Conservation (phyloP, 2,329 filamentous ascomycete species). For the Fusarium sp. region DNA sequence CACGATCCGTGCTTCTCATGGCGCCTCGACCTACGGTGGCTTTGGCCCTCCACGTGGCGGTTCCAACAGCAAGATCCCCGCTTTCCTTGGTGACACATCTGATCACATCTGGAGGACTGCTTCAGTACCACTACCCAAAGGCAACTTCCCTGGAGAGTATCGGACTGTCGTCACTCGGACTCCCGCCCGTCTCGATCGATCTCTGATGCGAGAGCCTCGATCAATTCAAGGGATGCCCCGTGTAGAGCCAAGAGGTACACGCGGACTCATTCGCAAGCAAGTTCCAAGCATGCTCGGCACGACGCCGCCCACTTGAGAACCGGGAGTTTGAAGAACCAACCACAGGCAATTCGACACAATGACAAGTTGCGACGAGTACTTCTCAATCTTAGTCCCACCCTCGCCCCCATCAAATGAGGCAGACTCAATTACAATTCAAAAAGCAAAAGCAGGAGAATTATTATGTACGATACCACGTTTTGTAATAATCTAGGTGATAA, state of each 20-base stretch:
- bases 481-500: constrained; percentile 43
- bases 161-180: constrained; percentile 70
- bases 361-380: neutral
- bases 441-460: constrained; percentile 17
- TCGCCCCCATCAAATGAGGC: constrained; percentile 2
- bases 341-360: constrained; percentile 4
- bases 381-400: neutral
- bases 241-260: constrained; percentile 62
- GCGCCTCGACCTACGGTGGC: constrained; percentile 57
- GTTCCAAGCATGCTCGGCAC: constrained; percentile 62
- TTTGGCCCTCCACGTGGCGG: constrained; percentile 51
- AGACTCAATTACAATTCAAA: constrained; percentile 11
- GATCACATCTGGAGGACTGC: constrained; percentile 84
- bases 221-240: constrained; percentile 88
- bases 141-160: constrained; percentile 73
- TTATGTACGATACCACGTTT: constrained; percentile 45
- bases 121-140: constrained; percentile 68
- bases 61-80: constrained; percentile 56
- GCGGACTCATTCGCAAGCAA: constrained; percentile 66
- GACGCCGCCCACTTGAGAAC: constrained; percentile 53
- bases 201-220: constrained; percentile 90
- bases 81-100: constrained; percentile 76
- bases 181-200: constrained; percentile 84
- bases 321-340: neutral
- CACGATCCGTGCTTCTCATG: constrained; percentile 67